Conservation (phyloP, 176 grass and related monocot genomes). For the Phyllostachys edulis region DNA sequence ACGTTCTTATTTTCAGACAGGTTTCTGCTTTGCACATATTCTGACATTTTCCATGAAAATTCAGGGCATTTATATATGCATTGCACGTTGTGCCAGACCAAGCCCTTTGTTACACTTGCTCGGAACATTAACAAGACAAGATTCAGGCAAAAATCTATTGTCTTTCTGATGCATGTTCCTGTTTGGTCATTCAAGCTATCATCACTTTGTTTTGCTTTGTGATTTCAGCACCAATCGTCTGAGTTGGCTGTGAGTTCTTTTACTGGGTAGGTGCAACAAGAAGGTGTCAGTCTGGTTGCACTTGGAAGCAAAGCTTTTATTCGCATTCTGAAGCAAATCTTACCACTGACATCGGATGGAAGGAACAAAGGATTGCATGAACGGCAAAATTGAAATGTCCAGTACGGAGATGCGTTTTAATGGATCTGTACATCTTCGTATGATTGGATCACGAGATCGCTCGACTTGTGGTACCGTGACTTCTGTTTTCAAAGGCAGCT, state of each 20-base stretch:
- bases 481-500: not conserved
- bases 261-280: conserved; percentile 29
- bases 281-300: conserved; percentile 26
- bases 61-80: conserved; percentile 37
- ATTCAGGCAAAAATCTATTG: not conserved
- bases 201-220: not conserved
- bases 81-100: not conserved
- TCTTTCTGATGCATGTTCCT: conserved; percentile 6
- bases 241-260: conserved; percentile 34
- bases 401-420: not conserved
- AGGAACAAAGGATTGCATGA: not conserved
- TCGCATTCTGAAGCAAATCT: not conserved
- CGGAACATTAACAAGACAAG: not conserved
- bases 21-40: not conserved
- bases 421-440: not conserved
- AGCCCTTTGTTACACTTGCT: not conserved
- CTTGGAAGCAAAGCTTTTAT: conserved; percentile 31
- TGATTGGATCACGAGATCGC: not conserved
- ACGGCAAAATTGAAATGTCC: not conserved
- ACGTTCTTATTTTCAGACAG: not conserved
- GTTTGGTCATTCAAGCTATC: not conserved
- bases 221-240: not conserved
- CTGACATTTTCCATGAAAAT: conserved; percentile 4
- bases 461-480: not conserved
- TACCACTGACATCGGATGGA: not conserved